phyloP scores from a whole-genome alignment of 2,329 filamentous ascomycete species.

The Trichothecium sympodiale region DNA sequence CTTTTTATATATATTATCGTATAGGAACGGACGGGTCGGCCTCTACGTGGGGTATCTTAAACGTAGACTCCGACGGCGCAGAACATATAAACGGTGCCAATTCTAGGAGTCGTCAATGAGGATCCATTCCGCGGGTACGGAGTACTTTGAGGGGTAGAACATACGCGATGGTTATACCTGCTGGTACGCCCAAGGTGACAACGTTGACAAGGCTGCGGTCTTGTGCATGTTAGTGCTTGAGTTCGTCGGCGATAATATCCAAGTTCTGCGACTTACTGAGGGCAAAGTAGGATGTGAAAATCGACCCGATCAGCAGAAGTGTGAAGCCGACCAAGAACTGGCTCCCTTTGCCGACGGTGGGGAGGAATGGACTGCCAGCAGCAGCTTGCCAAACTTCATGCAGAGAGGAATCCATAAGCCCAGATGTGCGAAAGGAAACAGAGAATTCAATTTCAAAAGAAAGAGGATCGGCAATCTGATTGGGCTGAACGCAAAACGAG shows the following conservation, averaged over 20 bases:
- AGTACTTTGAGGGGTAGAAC: constrained; percentile 24
- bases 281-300: constrained; percentile 69
- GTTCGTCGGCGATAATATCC: too few species aligned
- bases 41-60: constrained; percentile 43
- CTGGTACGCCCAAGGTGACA: constrained; percentile 69
- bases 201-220: constrained; percentile 75
- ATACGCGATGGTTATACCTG: constrained; percentile 83
- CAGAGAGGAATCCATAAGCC: constrained; percentile 68
- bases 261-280: constrained; percentile 53
- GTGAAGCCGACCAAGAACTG: constrained; percentile 76
- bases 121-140: constrained; percentile 3
- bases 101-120: constrained; percentile 32
- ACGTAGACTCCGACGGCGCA: constrained; percentile 98
- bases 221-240: constrained; percentile 26
- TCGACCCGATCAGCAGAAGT: constrained; percentile 61
- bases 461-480: too few species aligned
- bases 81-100: constrained; percentile 96
- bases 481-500: too few species aligned
- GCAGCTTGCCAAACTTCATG: constrained; percentile 90
- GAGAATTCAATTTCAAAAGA: too few species aligned
- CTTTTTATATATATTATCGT: constrained; percentile 24
- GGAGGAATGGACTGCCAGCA: constrained; percentile 73
- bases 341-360: constrained; percentile 65
- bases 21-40: constrained; percentile 18
- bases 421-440: background rate